Conservation (phyloP, 306 rosid species). For the Alnus glutinosa region DNA sequence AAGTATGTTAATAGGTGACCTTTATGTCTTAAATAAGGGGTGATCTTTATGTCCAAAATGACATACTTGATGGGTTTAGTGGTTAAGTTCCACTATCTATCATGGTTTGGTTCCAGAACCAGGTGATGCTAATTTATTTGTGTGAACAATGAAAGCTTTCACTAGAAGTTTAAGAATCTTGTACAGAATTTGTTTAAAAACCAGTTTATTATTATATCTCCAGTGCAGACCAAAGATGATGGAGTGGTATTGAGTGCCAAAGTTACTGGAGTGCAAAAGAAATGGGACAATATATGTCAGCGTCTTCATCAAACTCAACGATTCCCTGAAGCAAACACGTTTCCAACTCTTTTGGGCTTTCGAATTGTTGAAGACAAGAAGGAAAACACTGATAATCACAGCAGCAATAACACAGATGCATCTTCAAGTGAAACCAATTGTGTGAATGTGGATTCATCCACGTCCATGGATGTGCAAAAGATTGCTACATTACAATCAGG, state of each 20-base stretch:
- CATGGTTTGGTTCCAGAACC: background rate
- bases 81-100: background rate
- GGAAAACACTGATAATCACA: constrained; percentile 32
- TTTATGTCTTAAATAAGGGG: background rate
- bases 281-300: constrained; percentile 46
- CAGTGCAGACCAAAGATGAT: constrained; percentile 97
- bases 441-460: constrained; percentile 47
- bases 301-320: constrained; percentile 37
- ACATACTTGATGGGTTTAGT: background rate
- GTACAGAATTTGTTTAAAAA: constrained; percentile 61
- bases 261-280: constrained; percentile 45
- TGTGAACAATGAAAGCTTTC: constrained; percentile 5
- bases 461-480: constrained; percentile 43
- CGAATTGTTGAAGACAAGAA: constrained; percentile 37
- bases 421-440: constrained; percentile 35
- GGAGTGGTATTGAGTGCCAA: constrained; percentile 55
- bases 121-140: background rate
- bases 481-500: constrained; percentile 38
- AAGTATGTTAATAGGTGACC: constrained; percentile 8
- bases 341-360: constrained; percentile 60
- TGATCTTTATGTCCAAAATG: background rate
- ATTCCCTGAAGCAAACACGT: constrained; percentile 42
- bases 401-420: constrained; percentile 37
- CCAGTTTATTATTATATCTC: constrained; percentile 56
- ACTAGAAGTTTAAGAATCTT: constrained; percentile 28